These are phyloP conservation scores for Botryotinia narcissicola DNA, from an alignment of 2,329 filamentous ascomycete genomes.

Conservation along the genomic window DNA sequence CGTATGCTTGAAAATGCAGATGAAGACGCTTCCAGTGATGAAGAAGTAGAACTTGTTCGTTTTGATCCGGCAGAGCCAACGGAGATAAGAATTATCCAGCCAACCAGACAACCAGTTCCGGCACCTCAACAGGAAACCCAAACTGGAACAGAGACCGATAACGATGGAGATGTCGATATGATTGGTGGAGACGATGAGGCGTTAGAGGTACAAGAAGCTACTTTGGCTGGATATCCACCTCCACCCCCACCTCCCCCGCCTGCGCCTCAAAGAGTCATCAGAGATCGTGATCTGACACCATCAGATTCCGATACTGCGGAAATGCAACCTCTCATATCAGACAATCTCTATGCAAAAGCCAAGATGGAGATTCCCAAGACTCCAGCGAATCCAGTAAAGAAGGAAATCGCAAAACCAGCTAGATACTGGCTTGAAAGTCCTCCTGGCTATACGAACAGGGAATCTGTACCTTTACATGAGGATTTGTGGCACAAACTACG, in stretches of 20 bases:
- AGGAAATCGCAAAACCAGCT: conserved; percentile 60
- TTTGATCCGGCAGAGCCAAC: neutral
- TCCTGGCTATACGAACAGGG: conserved; percentile 60
- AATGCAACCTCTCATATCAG: conserved; percentile 55
- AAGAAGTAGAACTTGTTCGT: conserved; percentile 24
- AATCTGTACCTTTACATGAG: conserved; percentile 69
- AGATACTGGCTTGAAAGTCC: conserved; percentile 87
- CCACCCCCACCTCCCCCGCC: conserved; percentile 49
- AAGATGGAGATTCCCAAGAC: conserved; percentile 79
- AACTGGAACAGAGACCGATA: conserved; percentile 41
- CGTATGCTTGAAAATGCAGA: conserved; percentile 39
- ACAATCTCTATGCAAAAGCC: conserved; percentile 60
- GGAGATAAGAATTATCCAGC: conserved; percentile 29
- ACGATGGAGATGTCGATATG: conserved; percentile 45
- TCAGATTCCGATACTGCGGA: conserved; percentile 73
- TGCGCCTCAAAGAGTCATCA: conserved; percentile 43
- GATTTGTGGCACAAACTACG: conserved; percentile 87
- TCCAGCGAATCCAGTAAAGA: conserved; percentile 55
- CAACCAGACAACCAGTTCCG: neutral
- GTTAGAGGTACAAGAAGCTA: conserved; percentile 73
- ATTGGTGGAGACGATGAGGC: conserved; percentile 52
- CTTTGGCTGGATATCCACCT: conserved; percentile 70
- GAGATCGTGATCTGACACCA: conserved; percentile 62
- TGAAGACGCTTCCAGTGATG: conserved; percentile 24
- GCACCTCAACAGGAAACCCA: conserved; percentile 33